Base-by-base conservation (phyloP, 2,329 filamentous ascomycete species). In the Paraconiothyrium brasiliense region DNA sequence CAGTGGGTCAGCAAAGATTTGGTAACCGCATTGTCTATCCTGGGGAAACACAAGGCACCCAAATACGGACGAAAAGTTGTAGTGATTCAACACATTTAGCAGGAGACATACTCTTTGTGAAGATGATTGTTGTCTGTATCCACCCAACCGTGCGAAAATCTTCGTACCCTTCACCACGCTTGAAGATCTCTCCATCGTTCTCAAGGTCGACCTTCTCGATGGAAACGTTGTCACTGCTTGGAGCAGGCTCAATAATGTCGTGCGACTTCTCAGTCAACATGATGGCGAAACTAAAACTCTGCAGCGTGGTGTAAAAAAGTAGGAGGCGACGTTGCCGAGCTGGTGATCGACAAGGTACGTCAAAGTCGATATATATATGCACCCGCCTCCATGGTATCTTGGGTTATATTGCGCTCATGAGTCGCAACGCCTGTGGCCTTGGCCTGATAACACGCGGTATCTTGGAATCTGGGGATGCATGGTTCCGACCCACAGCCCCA, bases 61-160 rank as follows among this genome's bases (percentile, higher is more conserved):
- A n/a, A 6, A 16, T n/a, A n/a, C 13, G 16, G 39, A 41, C 14
- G 39, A n/a, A 41, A 41, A 4, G 22, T 20, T 35, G 10, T 13
- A 1, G 13, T 35, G 11, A 8, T 30, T 6, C 30, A 39, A 30
- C 11, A 5, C 3, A n/a, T 4, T 52, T 9, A 27, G 27, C 27
- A 10, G 2, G 32, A 22, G n/a, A 63, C 68, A 62, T 47, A 75
- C 73, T 75, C 73, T 86, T 86, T 22, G 85, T 71, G 59, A 87
- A 85, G 64, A 87, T 85, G 27, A 85, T 78, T 3, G 83, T 75
- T 2, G 84, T 83, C 22, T 81, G 79, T 16, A 81, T 78, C 84
- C 85, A 87, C 59, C 79, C 78, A 16, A 87, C 84, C 1, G 83
- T 85, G 22, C 84, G 79, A 63, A 86, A 86, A 54, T 86, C 78